Evolutionary conservation across 768 basidiomycete species (phyloP).

Genomic region (Suillus lakei): DNA sequence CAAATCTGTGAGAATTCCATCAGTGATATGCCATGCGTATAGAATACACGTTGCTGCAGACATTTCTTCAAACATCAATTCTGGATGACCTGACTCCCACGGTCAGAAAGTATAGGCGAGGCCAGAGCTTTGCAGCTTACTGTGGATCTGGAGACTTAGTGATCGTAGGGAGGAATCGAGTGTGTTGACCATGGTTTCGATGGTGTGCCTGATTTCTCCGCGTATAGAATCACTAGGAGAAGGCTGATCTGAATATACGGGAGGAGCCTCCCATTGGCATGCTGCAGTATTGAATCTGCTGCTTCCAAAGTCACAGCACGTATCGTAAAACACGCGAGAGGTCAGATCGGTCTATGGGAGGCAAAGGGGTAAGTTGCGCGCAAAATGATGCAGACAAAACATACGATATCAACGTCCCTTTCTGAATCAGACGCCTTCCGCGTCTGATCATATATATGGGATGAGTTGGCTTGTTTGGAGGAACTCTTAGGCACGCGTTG

Average conservation of each 20-base stretch:
- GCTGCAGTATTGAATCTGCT: constrained; percentile 32
- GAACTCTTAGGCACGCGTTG: constrained; percentile 1
- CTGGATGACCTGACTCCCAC: constrained; percentile 59
- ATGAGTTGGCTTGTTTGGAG: background rate
- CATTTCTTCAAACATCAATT: constrained; percentile 69
- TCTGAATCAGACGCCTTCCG: background rate
- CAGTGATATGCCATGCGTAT: constrained; percentile 6
- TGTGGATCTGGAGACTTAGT: constrained; percentile 74
- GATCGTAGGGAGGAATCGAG: constrained; percentile 58
- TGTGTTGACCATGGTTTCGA: constrained; percentile 58
- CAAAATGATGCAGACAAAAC: background rate
- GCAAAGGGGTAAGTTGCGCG: constrained; percentile 6
- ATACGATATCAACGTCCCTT: background rate
- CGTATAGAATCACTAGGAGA: constrained; percentile 16
- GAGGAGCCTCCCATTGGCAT: constrained; percentile 40
- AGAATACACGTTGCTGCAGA: constrained; percentile 33
- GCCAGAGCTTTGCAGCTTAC: constrained; percentile 41
- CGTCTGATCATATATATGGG: background rate
- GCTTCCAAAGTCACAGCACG: constrained; percentile 50
- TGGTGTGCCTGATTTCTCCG: constrained; percentile 50
- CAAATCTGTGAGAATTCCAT: constrained; percentile 51
- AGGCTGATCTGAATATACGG: constrained; percentile 42
- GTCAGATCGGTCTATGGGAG: constrained; percentile 11
- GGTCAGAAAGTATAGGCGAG: constrained; percentile 17
- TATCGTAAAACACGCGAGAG: constrained; percentile 39